Base-by-base conservation (phyloP, 495 filamentous ascomycete genomes). In the Oleoguttula mirabilis region DNA sequence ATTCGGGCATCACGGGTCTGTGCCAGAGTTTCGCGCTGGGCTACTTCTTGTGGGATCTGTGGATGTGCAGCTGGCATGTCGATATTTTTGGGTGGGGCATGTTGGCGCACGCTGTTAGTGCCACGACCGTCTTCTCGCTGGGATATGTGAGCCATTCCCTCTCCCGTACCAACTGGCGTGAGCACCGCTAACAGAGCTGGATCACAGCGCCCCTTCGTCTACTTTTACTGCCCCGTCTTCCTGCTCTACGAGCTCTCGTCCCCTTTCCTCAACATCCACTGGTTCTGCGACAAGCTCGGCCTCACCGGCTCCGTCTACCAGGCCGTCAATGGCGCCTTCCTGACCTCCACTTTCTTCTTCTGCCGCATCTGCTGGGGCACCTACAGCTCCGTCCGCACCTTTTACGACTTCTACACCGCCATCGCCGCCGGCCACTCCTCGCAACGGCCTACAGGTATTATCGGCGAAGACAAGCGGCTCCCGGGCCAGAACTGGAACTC, bases 231-330 rank as follows among this genome's bases (percentile, higher is more conserved):
- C 40, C 72, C 78, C 14, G 75, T 77, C 39, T 96, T 99, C 67
- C 84, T 99, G 56, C 84, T 99, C 54, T 99, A 94, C 71, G 90
- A 99, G 67, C 82, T 99, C 42, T 94, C 85, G 40, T 81, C 77
- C 52, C 86, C 86, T 11, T 88, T 93, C 67, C 77, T 92, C 55
- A 92, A 94, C 60, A 82, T 96, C 64, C 90, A 99, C 71, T 99
- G 90, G 90, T 96, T 99, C 73, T 88, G 82, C 57, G 90, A 99
- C 68, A 99, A 99, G 66, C 70, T 95, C 55, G 77, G 82, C 60
- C 80, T 94, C 72, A 99, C 92, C 17, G 90, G 90, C 38, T 82
- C 82, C 46, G 69, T 61, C 12, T 48, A 72, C 33, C 87, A 95
- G 63, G 77, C 88, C 54, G 82, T 88, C 63, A 95, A 95, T 60